Evolutionary conservation across 768 basidiomycete genomes (phyloP).

Genomic region (Pulveroboletus sp.): DNA sequence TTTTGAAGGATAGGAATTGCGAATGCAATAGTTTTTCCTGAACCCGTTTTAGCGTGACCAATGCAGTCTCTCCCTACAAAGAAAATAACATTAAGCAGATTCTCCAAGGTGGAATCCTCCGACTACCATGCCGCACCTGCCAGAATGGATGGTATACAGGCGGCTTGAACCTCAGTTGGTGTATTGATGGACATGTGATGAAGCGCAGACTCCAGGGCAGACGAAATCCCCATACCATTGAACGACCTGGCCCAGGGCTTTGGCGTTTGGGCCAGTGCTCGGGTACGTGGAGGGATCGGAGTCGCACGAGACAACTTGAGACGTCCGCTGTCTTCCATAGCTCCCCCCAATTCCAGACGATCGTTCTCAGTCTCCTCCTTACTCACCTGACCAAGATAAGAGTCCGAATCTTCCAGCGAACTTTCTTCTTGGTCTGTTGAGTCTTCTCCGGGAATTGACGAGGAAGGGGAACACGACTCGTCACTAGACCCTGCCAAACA

Average conservation of each 20-base stretch:
- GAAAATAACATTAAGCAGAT: not conserved
- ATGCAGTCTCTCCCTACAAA: slow-evolving; percentile 86
- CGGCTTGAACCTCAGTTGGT: slow-evolving; percentile 85
- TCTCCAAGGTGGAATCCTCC: not conserved
- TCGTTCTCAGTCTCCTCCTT: not conserved
- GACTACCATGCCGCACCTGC: slow-evolving; percentile 44
- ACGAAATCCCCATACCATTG: slow-evolving; percentile 53
- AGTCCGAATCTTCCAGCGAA: slow-evolving; percentile 9
- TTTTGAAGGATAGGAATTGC: slow-evolving; percentile 91
- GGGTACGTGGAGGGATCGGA: slow-evolving; percentile 9
- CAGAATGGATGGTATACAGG: slow-evolving; percentile 86
- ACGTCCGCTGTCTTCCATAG: slow-evolving; percentile 14
- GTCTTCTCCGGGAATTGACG: slow-evolving; percentile 5
- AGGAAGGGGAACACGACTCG: slow-evolving; percentile 3
- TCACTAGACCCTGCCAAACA: not conserved
- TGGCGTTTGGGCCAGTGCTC: slow-evolving; percentile 3
- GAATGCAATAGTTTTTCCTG: slow-evolving; percentile 97
- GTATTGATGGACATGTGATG: slow-evolving; percentile 75
- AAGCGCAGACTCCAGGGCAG: slow-evolving; percentile 59
- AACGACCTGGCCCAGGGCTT: slow-evolving; percentile 37
- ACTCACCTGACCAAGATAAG: slow-evolving; percentile 4
- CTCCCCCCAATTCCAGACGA: not conserved
- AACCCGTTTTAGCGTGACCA: slow-evolving; percentile 96
- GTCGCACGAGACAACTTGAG: slow-evolving; percentile 21
- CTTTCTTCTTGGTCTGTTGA: slow-evolving; percentile 21